A percentile compares a stretch with the other conserved stretches of the same genome.
phyloP scores from a whole-genome alignment of 2,329 filamentous ascomycete genomes.

The Aspergillus luchuensis region DNA sequence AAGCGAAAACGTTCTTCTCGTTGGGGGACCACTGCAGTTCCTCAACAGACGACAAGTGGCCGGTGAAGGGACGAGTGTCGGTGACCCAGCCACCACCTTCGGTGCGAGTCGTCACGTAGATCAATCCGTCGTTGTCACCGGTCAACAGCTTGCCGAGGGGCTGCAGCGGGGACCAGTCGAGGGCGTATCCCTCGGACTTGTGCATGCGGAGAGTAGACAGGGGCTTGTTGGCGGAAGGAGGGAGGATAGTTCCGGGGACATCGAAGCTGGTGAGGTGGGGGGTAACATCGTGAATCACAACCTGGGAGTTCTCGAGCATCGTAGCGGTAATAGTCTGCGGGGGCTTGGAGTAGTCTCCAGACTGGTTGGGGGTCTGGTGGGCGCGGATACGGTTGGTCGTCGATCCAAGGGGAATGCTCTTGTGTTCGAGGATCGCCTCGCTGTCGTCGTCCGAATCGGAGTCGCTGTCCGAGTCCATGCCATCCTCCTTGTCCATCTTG shows the following conservation, averaged over 20 bases:
- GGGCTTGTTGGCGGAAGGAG: conserved; percentile 83
- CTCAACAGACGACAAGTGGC: conserved; percentile 84
- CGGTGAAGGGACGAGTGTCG: conserved; percentile 78
- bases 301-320: conserved; percentile 86
- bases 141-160: conserved; percentile 84
- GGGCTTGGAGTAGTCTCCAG: conserved; percentile 65
- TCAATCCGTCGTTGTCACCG: conserved; percentile 85
- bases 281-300: conserved; percentile 93
- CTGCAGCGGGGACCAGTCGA: conserved; percentile 91
- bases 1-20: conserved; percentile 91
- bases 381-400: conserved; percentile 93
- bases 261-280: conserved; percentile 89
- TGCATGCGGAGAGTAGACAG: conserved; percentile 85
- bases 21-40: conserved; percentile 96
- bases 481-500: conserved; percentile 74
- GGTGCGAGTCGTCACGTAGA: conserved; percentile 83
- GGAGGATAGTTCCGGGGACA: conserved; percentile 77
- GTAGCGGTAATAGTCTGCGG: conserved; percentile 82
- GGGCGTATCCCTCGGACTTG: conserved; percentile 88
- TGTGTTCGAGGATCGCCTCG: conserved; percentile 92
- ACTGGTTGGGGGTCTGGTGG: conserved; percentile 72
- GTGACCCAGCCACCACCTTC: conserved; percentile 89
- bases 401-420: conserved; percentile 78
- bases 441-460: conserved; percentile 71
- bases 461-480: conserved; percentile 70